Evolutionary conservation across 2,329 filamentous ascomycete species (phyloP), one percentile per base, ranked within the genome.

Genomic region (Nothomitra cinnamomea): DNA sequence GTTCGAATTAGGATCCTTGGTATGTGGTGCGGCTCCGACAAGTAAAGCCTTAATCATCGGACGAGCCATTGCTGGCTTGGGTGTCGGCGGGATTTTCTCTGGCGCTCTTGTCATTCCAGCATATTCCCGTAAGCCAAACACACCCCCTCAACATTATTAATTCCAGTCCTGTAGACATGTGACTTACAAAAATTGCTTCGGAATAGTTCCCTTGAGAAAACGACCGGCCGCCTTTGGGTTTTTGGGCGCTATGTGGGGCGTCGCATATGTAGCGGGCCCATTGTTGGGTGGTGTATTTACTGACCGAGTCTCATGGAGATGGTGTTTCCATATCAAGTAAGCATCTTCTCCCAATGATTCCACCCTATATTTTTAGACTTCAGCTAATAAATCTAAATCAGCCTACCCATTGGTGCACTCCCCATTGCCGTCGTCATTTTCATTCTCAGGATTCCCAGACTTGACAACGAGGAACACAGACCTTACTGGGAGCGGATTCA

Each of bases 1-100:
- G 32, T 73, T 73, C 55, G 69, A 72, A 55, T n/a, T 67, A 12
- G 70, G 69, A 1, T 65, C 61, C 13, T 56, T 68, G 8, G 60
- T 73, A n/a, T 70, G 67, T 53, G 70, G 60, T 22, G 64, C 67
- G 1, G 65, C 69, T 21, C 61, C 60, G 2, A 63, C 60, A 40
- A 62, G 59, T 2, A 60, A 58, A 5, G 62, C 64, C 1, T 56
- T 71, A 22, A 70, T 71, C 51, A 58, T 69, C 17, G 69, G 68
- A 1, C 61, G 70, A 13, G 66, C 66, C 0, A 62, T 70, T 40
- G 61, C 63, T 1, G 67, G 67, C 15, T 40, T 66, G 12, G 67
- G 67, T 17, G 63, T 58, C 8, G 63, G 65, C 1, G 66, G 67
- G 10, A 59, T 67, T 22, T 56, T 60, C 2, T 57, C 58, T 8